phyloP scores from a whole-genome alignment of 2,329 filamentous ascomycete genomes.

The Fusarium concolor region DNA sequence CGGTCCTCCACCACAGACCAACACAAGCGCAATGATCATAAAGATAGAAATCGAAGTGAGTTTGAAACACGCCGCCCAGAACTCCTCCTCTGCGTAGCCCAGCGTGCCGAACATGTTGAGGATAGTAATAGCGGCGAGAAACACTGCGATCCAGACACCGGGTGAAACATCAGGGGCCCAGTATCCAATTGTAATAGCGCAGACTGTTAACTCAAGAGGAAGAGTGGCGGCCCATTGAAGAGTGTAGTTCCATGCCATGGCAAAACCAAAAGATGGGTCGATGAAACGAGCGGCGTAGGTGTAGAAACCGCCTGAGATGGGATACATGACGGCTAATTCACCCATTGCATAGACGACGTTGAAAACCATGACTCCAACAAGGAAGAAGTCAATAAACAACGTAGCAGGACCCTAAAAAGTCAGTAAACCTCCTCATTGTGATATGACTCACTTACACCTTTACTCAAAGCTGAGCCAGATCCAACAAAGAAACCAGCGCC shows the following conservation, averaged over 20 bases:
- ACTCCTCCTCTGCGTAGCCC: conserved; percentile 67
- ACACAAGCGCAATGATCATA: conserved; percentile 70
- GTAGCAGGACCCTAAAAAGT: conserved; percentile 54
- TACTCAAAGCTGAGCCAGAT: conserved; percentile 63
- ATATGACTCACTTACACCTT: conserved; percentile 50
- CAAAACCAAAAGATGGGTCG: conserved; percentile 67
- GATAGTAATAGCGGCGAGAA: conserved; percentile 61
- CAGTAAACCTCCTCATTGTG: not conserved
- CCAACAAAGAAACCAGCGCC: conserved; percentile 73
- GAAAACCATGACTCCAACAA: conserved; percentile 71
- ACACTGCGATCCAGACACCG: conserved; percentile 57
- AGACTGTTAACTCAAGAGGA: conserved; percentile 56
- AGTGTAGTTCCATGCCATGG: conserved; percentile 63
- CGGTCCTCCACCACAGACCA: conserved; percentile 69
- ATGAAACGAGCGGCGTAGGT: conserved; percentile 57
- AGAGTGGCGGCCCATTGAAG: conserved; percentile 58
- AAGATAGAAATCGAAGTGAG: conserved; percentile 68
- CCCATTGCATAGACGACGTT: conserved; percentile 70
- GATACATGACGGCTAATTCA: conserved; percentile 71
- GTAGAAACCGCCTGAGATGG: conserved; percentile 69
- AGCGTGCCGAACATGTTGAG: conserved; percentile 68
- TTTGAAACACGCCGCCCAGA: conserved; percentile 66
- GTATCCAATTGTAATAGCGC: conserved; percentile 57
- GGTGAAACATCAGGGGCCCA: conserved; percentile 55
- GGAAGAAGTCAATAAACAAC: conserved; percentile 62